phyloP scores from a whole-genome alignment of 495 filamentous ascomycete genomes.

The Podospora pseudopauciseta region DNA sequence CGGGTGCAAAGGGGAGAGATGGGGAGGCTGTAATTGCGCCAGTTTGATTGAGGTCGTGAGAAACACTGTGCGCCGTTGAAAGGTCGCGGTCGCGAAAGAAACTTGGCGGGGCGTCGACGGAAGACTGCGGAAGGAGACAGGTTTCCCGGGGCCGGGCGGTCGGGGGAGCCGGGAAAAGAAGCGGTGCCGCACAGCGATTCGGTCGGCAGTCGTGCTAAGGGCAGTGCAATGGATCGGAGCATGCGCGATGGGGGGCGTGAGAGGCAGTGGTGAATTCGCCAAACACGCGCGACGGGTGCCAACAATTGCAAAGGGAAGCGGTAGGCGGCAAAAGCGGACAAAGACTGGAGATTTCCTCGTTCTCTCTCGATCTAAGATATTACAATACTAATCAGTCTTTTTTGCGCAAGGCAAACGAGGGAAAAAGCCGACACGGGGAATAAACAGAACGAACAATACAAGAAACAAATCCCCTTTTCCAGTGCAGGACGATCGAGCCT shows the following conservation, averaged over 20 bases:
- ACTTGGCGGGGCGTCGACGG: background rate
- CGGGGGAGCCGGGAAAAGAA: background rate
- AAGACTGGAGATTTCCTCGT: conserved; percentile 4
- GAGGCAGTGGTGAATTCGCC: background rate
- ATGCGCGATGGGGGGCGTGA: background rate
- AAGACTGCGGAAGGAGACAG: background rate
- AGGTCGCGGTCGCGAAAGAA: conserved; percentile 5
- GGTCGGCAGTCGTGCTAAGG: background rate
- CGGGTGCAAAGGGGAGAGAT: conserved; percentile 24
- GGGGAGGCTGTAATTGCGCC: conserved; percentile 35
- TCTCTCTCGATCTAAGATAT: conserved; percentile 13
- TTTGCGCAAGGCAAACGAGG: conserved; percentile 7
- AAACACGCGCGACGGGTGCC: background rate
- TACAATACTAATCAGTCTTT: conserved; percentile 8
- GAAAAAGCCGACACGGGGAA: background rate
- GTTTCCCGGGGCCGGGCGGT: background rate
- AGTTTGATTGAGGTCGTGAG: conserved; percentile 22
- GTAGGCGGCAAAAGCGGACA: conserved; percentile 10
- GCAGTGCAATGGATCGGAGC: background rate
- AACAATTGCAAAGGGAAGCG: conserved; percentile 5
- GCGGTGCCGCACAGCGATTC: background rate
- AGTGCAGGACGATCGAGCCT: background rate
- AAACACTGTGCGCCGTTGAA: conserved; percentile 4
- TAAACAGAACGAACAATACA: background rate
- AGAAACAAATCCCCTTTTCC: background rate